phyloP scores from a whole-genome alignment of 1,284 basidiomycete genomes.

The Rhodotorula sp. region DNA sequence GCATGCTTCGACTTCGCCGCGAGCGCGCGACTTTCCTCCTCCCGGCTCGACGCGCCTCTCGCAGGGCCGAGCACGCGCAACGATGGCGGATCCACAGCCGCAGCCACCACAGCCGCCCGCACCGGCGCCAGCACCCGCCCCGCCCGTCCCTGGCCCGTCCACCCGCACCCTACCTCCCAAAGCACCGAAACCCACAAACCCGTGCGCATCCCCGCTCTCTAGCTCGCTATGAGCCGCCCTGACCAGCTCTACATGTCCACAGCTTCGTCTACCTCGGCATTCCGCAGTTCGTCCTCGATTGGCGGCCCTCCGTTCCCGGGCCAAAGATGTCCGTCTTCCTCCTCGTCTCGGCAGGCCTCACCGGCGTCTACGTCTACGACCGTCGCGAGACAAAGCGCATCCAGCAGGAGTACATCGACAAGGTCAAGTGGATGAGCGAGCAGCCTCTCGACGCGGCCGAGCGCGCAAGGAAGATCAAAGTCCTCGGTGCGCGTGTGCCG shows the following conservation, averaged over 20 bases:
- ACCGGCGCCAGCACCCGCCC: background rate
- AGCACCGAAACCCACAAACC: slow-evolving; percentile 22
- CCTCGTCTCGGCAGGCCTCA: slow-evolving; percentile 21
- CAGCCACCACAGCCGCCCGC: background rate
- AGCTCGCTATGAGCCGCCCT: too few relatives aligned
- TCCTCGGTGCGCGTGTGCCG: slow-evolving; percentile 87
- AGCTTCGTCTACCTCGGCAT: slow-evolving; percentile 44
- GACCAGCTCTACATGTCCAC: background rate
- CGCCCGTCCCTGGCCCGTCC: slow-evolving; percentile 5
- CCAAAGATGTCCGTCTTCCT: slow-evolving; percentile 42
- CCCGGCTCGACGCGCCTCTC: background rate
- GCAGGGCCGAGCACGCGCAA: background rate
- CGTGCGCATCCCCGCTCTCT: background rate
- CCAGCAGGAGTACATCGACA: slow-evolving; percentile 73
- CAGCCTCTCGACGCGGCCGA: slow-evolving; percentile 68
- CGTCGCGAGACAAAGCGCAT: slow-evolving; percentile 55
- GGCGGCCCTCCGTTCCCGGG: slow-evolving; percentile 35
- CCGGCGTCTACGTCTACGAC: slow-evolving; percentile 40
- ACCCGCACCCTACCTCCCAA: slow-evolving; percentile 14
- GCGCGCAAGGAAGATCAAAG: slow-evolving; percentile 75
- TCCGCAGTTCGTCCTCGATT: slow-evolving; percentile 42
- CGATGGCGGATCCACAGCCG: slow-evolving; percentile 9
- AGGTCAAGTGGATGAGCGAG: slow-evolving; percentile 74
- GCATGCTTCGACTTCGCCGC: background rate
- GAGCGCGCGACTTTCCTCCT: background rate